These are phyloP conservation scores for Porphyrellus cyaneotinctus DNA, from an alignment of 768 basidiomycete species.

Conservation along the genomic window DNA sequence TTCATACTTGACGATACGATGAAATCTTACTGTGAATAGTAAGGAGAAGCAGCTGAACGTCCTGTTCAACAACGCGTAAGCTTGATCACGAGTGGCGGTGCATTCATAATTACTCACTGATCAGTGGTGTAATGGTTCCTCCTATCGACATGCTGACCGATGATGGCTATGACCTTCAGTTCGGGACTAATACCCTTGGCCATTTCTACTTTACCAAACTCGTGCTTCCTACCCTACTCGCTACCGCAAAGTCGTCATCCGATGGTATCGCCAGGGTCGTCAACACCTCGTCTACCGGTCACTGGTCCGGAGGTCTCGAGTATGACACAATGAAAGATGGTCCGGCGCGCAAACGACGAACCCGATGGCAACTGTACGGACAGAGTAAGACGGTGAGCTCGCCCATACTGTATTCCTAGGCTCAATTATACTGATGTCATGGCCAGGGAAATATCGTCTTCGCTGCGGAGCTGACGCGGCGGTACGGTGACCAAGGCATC, in stretches of 20 bases:
- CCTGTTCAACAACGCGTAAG: conserved; percentile 32
- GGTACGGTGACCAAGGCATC: conserved; percentile 44
- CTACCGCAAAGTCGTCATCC: conserved; percentile 28
- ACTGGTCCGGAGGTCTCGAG: conserved; percentile 19
- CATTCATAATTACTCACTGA: not conserved
- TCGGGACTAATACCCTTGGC: conserved; percentile 37
- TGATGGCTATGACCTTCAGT: conserved; percentile 41
- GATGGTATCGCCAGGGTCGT: conserved; percentile 35
- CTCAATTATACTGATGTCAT: not conserved
- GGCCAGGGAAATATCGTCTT: conserved; percentile 43
- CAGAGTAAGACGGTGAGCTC: conserved; percentile 33
- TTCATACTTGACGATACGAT: not conserved
- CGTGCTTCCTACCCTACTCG: conserved; percentile 33
- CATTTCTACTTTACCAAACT: conserved; percentile 36
- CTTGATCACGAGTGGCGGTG: not conserved
- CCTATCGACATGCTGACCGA: conserved; percentile 32
- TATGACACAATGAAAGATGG: conserved; percentile 29
- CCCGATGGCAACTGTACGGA: conserved; percentile 9
- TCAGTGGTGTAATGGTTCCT: conserved; percentile 31
- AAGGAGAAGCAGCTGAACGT: conserved; percentile 22
- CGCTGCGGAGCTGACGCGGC: conserved; percentile 38
- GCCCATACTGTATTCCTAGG: not conserved
- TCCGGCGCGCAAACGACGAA: conserved; percentile 14
- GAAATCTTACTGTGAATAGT: conserved; percentile 4
- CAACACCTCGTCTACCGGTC: conserved; percentile 30